Conservation (phyloP, 2,329 filamentous ascomycete species). For the Macrophomina tecta region DNA sequence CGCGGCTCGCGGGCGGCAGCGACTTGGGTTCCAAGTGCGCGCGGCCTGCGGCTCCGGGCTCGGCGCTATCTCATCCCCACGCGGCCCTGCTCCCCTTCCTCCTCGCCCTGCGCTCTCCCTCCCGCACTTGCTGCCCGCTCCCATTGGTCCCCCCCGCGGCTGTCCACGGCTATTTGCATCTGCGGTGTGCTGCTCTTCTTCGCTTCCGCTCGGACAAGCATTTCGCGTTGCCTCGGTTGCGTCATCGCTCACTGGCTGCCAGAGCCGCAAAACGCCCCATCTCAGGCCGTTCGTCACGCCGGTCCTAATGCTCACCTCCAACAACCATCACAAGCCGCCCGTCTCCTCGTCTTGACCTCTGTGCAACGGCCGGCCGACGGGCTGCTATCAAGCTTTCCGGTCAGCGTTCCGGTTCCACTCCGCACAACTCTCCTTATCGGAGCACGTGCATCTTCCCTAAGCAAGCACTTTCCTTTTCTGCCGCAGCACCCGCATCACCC, state of each 20-base stretch:
- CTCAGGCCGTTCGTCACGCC: background rate
- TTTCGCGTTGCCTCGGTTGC: background rate
- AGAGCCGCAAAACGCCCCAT: background rate
- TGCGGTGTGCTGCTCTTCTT: background rate
- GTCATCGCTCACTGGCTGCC: background rate
- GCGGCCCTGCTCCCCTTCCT: background rate
- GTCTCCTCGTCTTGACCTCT: background rate
- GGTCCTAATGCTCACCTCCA: background rate
- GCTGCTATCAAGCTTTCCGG: background rate
- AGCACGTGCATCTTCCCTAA: background rate
- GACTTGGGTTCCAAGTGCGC: no score
- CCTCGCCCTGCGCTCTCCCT: background rate
- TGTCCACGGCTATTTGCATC: background rate
- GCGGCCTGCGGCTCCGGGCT: conserved; percentile 19
- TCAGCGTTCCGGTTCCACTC: background rate
- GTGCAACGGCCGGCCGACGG: no score
- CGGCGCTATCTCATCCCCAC: conserved; percentile 21
- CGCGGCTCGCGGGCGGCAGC: background rate
- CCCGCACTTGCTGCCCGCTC: background rate
- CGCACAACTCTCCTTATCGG: background rate
- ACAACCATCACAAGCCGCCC: background rate
- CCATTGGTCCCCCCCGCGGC: background rate
- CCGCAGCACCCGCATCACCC: background rate
- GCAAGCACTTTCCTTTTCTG: conserved; percentile 16
- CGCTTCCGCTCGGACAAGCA: background rate